Evolutionary conservation across 106 monocot species (phyloP), one percentile per base, ranked within the genome.

Genomic region (Allium sativum): DNA sequence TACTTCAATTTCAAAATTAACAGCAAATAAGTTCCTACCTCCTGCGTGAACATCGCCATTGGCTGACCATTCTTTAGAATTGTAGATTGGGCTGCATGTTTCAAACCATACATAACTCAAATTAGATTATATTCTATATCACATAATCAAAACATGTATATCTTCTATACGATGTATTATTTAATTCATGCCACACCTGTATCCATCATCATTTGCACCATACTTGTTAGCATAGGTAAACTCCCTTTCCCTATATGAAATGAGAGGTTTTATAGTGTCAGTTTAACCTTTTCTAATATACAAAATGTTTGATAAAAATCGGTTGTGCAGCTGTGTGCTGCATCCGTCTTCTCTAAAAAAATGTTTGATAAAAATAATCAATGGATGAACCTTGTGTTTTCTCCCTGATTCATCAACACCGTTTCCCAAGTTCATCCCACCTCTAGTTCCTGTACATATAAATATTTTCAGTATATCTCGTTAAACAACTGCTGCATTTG

Each of bases 151-250:
- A 31, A 31, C 1, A 2, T 31, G 1, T 31, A n/a, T n/a, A 31
- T 31, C 31, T 31, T 31, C 31, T 31, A 5, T 31, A 31, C 31
- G 5, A 31, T 31, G 31, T 50, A 50, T 12, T 50, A 3, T 11
- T 12, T 50, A 50, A 50, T 12, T 12, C 8, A 50, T 50, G 48
- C 48, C 15, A 8, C 52, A 86, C 93, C 94, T 94, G 94, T 94
- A 94, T 45, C 94, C 94, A 70, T 94, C 94, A 53, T 90, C 94
- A 68, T 94, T 94, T 40, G 94, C 94, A 52, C 94, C 94, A 44
- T 94, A 94, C 48, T 94, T 94, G 81, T 94, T 83, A 0, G 70
- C 89, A 65, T 75, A 94, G 94, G 58, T 94, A 94, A 12, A 94
- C 89, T 47, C 94, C 94, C 81, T 90, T 94, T 13, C 94, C 94